These are phyloP conservation scores for Vigna nakashimae DNA, from an alignment of 306 rosid species.

Conservation along the genomic window DNA sequence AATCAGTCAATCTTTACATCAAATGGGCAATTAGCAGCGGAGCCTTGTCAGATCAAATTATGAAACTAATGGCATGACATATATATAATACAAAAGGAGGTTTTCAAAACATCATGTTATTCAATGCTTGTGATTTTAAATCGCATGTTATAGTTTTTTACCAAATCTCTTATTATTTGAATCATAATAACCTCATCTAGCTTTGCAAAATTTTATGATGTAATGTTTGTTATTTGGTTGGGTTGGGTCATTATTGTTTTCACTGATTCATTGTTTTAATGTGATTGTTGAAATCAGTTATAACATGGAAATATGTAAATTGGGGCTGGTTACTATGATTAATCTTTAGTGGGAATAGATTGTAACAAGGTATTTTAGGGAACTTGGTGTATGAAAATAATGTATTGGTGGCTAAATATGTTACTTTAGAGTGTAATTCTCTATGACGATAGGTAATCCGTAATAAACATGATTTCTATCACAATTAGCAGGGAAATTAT, in stretches of 20 bases:
- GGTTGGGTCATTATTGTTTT: slow-evolving; percentile 8
- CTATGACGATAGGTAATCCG: not conserved
- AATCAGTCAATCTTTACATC: not conserved
- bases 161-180: not conserved
- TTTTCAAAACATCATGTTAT: not conserved
- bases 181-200: slow-evolving; percentile 14
- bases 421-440: not conserved
- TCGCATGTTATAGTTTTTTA: not conserved
- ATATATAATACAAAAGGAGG: not conserved
- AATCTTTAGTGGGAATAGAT: slow-evolving; percentile 4
- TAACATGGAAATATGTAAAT: slow-evolving; percentile 17
- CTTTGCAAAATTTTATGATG: not conserved
- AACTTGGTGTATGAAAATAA: slow-evolving; percentile 16
- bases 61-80: not conserved
- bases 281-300: not conserved
- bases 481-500: not conserved
- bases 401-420: slow-evolving; percentile 5
- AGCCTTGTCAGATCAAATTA: not conserved
- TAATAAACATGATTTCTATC: not conserved
- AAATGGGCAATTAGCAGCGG: slow-evolving; percentile 16
- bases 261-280: not conserved
- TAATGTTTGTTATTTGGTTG: slow-evolving; percentile 19
- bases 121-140: not conserved
- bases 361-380: slow-evolving; percentile 9
- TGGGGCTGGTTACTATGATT: not conserved